These are phyloP conservation scores for Didymella segeticola DNA, from an alignment of 2,329 filamentous ascomycete genomes.

Conservation along the genomic window DNA sequence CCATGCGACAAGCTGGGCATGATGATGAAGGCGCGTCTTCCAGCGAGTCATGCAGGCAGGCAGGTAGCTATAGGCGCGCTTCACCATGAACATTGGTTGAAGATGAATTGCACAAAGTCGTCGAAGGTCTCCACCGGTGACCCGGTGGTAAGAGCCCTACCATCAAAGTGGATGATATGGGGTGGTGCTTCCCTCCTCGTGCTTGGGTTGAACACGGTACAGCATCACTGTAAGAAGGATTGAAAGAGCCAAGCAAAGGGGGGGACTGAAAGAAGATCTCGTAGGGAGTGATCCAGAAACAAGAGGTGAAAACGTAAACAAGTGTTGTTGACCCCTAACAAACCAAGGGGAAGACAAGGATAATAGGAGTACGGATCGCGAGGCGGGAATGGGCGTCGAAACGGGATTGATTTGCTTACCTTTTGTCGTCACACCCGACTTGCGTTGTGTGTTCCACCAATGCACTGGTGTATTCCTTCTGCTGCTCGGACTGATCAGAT, in stretches of 20 bases:
- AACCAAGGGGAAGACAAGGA: conserved; percentile 47
- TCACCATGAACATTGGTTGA: too few species aligned
- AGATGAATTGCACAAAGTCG: too few species aligned
- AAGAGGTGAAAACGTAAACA: not conserved
- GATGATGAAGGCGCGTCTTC: conserved; percentile 32
- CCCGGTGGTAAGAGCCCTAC: too few species aligned
- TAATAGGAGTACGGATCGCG: conserved; percentile 18
- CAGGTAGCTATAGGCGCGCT: too few species aligned
- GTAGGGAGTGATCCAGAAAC: not conserved
- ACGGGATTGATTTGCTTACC: conserved; percentile 45
- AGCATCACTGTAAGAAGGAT: too few species aligned
- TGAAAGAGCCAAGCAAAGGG: too few species aligned
- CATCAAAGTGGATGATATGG: too few species aligned
- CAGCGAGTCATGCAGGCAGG: not conserved
- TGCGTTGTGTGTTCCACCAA: conserved; percentile 15
- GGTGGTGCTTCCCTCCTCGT: too few species aligned
- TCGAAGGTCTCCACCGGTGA: too few species aligned
- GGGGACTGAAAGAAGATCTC: not conserved
- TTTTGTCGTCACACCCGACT: conserved; percentile 33
- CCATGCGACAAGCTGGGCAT: not conserved
- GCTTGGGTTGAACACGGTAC: too few species aligned
- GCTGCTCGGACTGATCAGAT: conserved; percentile 1
- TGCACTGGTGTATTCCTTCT: conserved; percentile 7
- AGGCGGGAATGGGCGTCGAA: conserved; percentile 30
- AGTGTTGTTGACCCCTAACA: conserved; percentile 16